Base-by-base conservation (phyloP, 805 yeast genomes). In the Lipomyces yamanashiensis region DNA sequence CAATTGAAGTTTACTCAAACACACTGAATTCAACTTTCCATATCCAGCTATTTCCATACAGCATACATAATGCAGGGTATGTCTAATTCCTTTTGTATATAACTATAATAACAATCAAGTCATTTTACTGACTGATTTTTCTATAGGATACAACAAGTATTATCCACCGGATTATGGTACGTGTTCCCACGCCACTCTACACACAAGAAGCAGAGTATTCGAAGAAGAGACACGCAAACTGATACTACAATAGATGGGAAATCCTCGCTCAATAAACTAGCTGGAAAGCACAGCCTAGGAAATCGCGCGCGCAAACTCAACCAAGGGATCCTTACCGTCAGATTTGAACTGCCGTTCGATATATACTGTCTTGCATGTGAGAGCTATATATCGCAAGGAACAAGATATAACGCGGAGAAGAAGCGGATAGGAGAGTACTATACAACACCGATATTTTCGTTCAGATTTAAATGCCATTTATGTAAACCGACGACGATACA, bases 81-180 rank as follows among this genome's bases (percentile, higher is more conserved):
- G 34, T 21, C 1, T 5, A 8, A 8, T 23, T 48, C 23, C 1
- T 23, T 7, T 12, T 7, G 19, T 2, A 10, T n/a, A 19, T 15
- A 9, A 21, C 10, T 7, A 21, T 34, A 33, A 34, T n/a, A 34
- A n/a, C 5, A 8, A 34, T 50, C 13, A 19, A 19, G 34, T 37
- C 21, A 37, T 6, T 15, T n/a, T 15, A 49, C 37, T 28, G 28
- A 12, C n/a, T 47, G 33, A 23, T 37, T 15, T 8, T 21, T 12
- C 28, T 6, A 40, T 43, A 70, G 76, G 74, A 15, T 72, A 60
- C 49, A 74, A 74, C 60, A 72, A 72, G 52, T 74, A 74, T 58
- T 72, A 72, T 62, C 77, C 77, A 3, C 77, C 77, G 8, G 77
- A 74, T 36, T 73, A 74, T 56, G 74, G 74, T 71, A 66, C 71